These are phyloP conservation scores for Meira nashicola DNA, from an alignment of 1,284 basidiomycete species.

Conservation along the genomic window DNA sequence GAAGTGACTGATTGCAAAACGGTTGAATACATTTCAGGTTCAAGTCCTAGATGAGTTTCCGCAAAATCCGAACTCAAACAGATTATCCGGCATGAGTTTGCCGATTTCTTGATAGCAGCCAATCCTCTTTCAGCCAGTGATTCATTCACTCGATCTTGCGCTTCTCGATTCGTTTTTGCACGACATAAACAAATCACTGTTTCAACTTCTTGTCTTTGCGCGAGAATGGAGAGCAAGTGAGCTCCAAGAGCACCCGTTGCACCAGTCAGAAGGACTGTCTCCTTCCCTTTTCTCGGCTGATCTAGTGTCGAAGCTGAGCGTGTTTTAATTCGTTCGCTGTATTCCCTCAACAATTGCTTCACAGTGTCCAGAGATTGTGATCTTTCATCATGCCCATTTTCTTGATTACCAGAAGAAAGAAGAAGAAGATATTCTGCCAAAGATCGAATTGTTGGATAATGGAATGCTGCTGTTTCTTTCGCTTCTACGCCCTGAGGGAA, in stretches of 20 bases:
- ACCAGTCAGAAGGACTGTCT: constrained; percentile 26
- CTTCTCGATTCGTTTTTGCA: neutral
- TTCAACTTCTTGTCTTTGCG: neutral
- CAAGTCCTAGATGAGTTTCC: neutral
- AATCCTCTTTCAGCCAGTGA: neutral
- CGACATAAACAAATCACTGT: neutral
- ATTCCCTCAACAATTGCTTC: too few species aligned
- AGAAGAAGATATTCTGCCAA: too few species aligned
- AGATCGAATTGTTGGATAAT: too few species aligned
- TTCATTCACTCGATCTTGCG: neutral
- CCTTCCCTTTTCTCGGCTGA: too few species aligned
- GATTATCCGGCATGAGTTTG: neutral
- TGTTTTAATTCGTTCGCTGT: too few species aligned
- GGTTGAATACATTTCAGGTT: neutral
- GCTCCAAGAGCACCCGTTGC: constrained; percentile 34
- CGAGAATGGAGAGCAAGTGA: constrained; percentile 16
- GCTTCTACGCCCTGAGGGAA: too few species aligned
- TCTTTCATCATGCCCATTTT: too few species aligned
- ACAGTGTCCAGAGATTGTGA: too few species aligned
- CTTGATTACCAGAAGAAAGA: too few species aligned
- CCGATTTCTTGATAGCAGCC: too few species aligned
- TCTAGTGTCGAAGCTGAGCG: too few species aligned
- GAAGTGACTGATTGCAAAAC: neutral
- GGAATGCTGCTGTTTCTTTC: too few species aligned
- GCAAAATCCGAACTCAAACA: neutral